Base-by-base conservation (phyloP, 73 alveolate species). In the Uronychia binucleata region DNA sequence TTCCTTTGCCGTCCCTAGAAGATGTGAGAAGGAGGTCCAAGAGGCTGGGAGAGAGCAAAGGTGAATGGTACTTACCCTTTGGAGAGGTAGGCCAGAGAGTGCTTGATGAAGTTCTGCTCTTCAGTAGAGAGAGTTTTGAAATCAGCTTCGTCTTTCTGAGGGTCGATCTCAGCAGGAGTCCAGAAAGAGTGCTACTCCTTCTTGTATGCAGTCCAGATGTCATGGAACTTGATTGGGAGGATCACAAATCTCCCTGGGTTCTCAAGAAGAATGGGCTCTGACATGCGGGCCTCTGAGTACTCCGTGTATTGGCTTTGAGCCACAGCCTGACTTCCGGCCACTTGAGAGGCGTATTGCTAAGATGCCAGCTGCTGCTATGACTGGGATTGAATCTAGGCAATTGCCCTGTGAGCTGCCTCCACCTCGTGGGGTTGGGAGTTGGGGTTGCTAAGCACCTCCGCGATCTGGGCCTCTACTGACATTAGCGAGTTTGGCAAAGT, bases 161-260 rank as follows among this genome's bases (percentile, higher is more conserved):
- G 92, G 91, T 97, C 99, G 74, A 97, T 95, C 87, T 97, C 99
- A 60, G 96, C 99, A n/a, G 98, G 96, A 27, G 98, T 95, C 99
- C 99, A 97, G 96, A 97, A 97, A 74, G 96, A 79, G 25, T 98
- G 98, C 89, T 60, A 77, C 58, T 94, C 96, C 91, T 95, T 92
- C 92, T 97, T 97, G 97, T 96, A 97, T 99, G 93, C 94, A 77
- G 95, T 96, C 99, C 99, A 97, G 83, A 97, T 93, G 85, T 97
- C 99, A 75, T 94, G 90, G 94, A 96, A 91, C 91, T 92, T 88
- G 80, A 97, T 94, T 1, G 99, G 99, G 93, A 96, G 88, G 76
- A 96, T 84, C 35, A 96, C 99, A 80, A 96, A 96, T 74, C 99
- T 88, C 91, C 90, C 79, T 1, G 98, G 98, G 93, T 96, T 96